Base-by-base conservation (phyloP, 2,329 filamentous ascomycete genomes). In the Colletotrichum sp. region DNA sequence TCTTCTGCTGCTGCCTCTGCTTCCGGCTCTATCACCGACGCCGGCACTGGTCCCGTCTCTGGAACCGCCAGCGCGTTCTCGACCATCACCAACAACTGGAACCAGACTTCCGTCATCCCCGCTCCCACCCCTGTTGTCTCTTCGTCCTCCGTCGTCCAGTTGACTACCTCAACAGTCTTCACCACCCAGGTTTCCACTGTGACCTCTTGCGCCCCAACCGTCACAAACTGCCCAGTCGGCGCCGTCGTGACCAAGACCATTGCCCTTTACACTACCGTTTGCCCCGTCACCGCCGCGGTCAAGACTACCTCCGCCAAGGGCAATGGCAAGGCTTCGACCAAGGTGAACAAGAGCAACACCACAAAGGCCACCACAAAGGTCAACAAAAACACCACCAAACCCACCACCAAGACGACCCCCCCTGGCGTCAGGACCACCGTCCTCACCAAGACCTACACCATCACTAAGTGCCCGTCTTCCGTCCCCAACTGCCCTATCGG, bases 381-480 rank as follows among this genome's bases (percentile, higher is more conserved):
- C 30, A 62, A 16, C 30, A 71, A 36, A 39, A 8, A 39, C 32
- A 62, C 36, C 39, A 32, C 55, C 65, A 55, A 39, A 5, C 66
- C 66, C 12, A 28, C 26, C 15, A 39, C 26, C 52, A 49, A 21
- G 16, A 57, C 39, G 18, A 36, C 6, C 59, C 59, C 28, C 15
- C 16, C 36, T 39, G 64, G 24, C 16, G 39, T 70, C 79, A 52
- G 18, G 30, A 86, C 84, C 39, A 85, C 84, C 75, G 85, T 84
- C 24, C 81, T 87, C 67, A 87, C 84, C 24, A 78, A 78, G 16
- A 80, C 90, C 78, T 86, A 90, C 77, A 92, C 90, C 79, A 86
- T 92, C 83, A 91, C 88, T 80, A 88, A 88, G 63, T 92, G 90
- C 82, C 88, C 86, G 52, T 84, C 89, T n/a, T 80, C 80, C 15